Base-by-base conservation (phyloP, 768 basidiomycete species). In the Ramaria sp. region DNA sequence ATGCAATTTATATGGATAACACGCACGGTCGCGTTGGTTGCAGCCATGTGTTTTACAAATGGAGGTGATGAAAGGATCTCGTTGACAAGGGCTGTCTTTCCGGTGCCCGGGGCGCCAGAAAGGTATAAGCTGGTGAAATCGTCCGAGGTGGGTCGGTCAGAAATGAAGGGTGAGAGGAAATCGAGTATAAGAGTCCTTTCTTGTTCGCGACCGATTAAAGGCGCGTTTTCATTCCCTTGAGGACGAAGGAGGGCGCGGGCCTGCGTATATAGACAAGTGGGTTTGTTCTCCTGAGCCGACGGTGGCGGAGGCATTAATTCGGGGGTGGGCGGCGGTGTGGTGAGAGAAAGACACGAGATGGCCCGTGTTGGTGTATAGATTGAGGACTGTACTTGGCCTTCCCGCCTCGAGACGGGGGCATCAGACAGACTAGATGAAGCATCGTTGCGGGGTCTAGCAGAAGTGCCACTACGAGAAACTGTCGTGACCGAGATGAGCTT, bases 21-120 rank as follows among this genome's bases (percentile, higher is more conserved):
- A 60, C 73, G 76, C 45, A 79, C 66, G 1, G 47, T 54, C 15
- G 43, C 19, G n/a, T 74, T 66, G 5, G 63, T 61, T 27, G 27
- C 5, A 27, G 2, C 27, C 27, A 27, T 27, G 27, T 78, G 60
- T 7, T 71, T 68, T n/a, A 68, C 58, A 1, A 60, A 58, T 19
- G 68, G 68, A 5, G 13, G 4, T 15, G 56, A 24, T 3, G 20
- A 49, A 20, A 93, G 67, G 31, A 90, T 71, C 4, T 82, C 73
- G 63, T 85, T 84, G 27, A 92, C 79, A 3, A 95, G 73, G 0
- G 90, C 91, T 1, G 91, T 94, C 72, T 95, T 95, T 19, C 91
- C 91, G 2, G 91, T 91, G 1, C 94, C 95, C 3, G 93, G 92
- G 1, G 91, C 82, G 10, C 95, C 95, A 9, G 93, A 94, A 53